Conservation (phyloP, 1,284 basidiomycete species). For the Gomphus sp. region DNA sequence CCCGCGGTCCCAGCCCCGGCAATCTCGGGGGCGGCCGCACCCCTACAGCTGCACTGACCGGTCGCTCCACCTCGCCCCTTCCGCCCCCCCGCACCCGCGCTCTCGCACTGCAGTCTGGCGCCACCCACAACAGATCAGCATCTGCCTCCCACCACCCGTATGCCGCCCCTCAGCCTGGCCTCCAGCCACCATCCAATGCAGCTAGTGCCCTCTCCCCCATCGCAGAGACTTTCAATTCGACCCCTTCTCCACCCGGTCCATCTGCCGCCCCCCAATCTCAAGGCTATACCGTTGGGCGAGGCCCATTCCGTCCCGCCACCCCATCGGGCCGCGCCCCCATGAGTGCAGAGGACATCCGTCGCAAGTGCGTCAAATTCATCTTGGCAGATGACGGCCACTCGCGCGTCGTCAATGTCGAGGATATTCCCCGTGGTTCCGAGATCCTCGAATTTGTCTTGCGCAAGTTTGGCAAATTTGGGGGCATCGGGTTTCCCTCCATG, state of each 20-base stretch:
- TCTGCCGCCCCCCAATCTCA: constrained; percentile 12
- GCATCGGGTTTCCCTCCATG: constrained; percentile 17
- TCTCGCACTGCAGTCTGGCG: neutral
- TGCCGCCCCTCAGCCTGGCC: constrained; percentile 4
- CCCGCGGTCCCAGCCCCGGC: constrained; percentile 49
- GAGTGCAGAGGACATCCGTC: constrained; percentile 60
- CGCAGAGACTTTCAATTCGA: constrained; percentile 17
- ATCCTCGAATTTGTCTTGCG: constrained; percentile 79
- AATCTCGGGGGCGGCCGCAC: constrained; percentile 26
- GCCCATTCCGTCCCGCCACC: constrained; percentile 40
- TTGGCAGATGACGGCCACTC: constrained; percentile 71
- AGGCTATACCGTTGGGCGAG: constrained; percentile 44
- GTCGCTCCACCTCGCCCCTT: constrained; percentile 17
- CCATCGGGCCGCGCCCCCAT: constrained; percentile 25
- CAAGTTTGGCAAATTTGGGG: constrained; percentile 68
- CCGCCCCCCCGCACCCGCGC: constrained; percentile 1
- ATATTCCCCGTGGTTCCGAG: constrained; percentile 73
- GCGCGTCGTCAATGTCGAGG: constrained; percentile 70
- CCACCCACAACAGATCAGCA: constrained; percentile 1
- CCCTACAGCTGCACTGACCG: constrained; percentile 42
- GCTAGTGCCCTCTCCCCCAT: constrained; percentile 7
- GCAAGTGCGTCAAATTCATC: constrained; percentile 80
- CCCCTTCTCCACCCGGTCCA: constrained; percentile 36
- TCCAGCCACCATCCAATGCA: constrained; percentile 6
- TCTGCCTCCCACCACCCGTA: constrained; percentile 13